Base-by-base conservation (phyloP, 768 basidiomycete genomes). In the Pisolithus tinctorius region DNA sequence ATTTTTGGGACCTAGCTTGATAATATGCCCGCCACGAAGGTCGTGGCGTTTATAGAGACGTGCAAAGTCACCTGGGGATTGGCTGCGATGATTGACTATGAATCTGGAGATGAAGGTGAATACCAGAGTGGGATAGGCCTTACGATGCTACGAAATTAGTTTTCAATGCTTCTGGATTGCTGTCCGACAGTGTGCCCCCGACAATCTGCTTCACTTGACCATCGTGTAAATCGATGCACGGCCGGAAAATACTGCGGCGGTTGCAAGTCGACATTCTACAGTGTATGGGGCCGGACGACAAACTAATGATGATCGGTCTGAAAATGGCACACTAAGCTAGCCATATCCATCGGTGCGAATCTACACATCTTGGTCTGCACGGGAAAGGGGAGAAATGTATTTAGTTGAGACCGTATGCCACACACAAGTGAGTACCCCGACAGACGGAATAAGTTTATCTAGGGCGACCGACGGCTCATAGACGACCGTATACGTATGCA, bases 131-230 rank as follows among this genome's bases (percentile, higher is more conserved):
- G 11, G 16, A 36, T 25, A 52, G 20, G 73, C 81, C 59, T 60
- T 60, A 86, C 94, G 81, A 88, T 54, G 94, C 82, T 40, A 96
- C 82, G 62, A 94, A 98, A 67, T 99, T 98, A 20, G 91, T 94
- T 66, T 79, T 80, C 57, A 96, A 74, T 38, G 63, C 65, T 23
- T 74, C 70, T 6, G 86, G 80, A 31, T 78, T 64, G 23, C 67
- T 59, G 47, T 91, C 86, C 17, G 87, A 88, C 29, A 99, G 77
- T 4, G 93, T 94, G 4, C 94, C 92, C 40, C 96, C 96, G 13
- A 99, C 90, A 49, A 99, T 97, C 70, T 99, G 96, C 71, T 98
- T 98, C 52, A 99, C 96, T 60, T 92, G 77, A 5, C 96, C 96
- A 53, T 85, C 79, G 70, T 99, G 96, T 14, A 99, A 79, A 69